These are phyloP conservation scores for Fusarium hostae DNA, from an alignment of 2,329 filamentous ascomycete species.

Conservation along the genomic window DNA sequence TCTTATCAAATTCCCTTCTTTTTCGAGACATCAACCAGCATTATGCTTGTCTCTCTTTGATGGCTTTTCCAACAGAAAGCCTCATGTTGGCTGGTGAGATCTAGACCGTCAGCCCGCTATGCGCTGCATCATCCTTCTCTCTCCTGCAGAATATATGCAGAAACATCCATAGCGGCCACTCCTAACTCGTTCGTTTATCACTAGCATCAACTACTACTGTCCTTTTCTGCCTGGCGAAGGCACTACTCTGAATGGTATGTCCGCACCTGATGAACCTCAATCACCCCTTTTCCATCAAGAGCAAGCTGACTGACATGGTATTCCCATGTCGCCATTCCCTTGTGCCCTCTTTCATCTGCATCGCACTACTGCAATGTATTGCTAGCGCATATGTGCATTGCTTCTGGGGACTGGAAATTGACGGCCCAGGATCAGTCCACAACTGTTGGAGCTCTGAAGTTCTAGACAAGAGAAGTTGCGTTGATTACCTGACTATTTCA, in stretches of 20 bases:
- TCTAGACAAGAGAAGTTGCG: not conserved
- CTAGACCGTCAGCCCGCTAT: conserved; percentile 31
- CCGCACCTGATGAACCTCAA: conserved; percentile 16
- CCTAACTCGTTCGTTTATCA: conserved; percentile 8
- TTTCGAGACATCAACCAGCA: not conserved
- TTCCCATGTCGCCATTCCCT: conserved; percentile 29
- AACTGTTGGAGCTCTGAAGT: conserved; percentile 4
- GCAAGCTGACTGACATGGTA: conserved; percentile 19
- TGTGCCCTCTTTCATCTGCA: conserved; percentile 33
- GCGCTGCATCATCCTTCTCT: conserved; percentile 23
- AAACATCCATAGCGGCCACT: conserved; percentile 21
- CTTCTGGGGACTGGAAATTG: conserved; percentile 30
- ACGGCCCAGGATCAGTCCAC: conserved; percentile 29
- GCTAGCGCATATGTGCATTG: conserved; percentile 36
- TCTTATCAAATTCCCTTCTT: not conserved
- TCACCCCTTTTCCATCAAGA: conserved; percentile 35
- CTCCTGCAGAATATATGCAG: conserved; percentile 32
- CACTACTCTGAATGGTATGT: conserved; percentile 20
- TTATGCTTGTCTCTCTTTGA: conserved; percentile 12
- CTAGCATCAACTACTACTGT: conserved; percentile 16
- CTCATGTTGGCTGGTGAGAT: conserved; percentile 12
- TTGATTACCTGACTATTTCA: not conserved
- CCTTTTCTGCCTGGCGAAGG: not conserved
- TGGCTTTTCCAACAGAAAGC: conserved; percentile 5
- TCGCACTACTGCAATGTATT: conserved; percentile 41